These are phyloP conservation scores for Aspergillus viridinutans DNA, from an alignment of 2,329 filamentous ascomycete genomes.

Conservation along the genomic window DNA sequence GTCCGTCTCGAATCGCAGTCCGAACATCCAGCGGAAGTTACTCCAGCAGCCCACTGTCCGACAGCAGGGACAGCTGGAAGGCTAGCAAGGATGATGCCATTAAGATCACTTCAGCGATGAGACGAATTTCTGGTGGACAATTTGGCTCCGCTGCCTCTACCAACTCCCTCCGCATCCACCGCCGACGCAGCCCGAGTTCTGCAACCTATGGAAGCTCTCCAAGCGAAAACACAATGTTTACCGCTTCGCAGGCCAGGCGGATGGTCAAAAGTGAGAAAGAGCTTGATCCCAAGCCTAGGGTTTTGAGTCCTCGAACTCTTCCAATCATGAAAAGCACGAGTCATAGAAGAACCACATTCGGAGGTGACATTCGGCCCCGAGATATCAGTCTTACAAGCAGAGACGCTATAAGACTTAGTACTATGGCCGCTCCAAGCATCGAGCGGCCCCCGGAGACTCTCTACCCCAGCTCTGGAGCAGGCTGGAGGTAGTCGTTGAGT, in stretches of 20 bases:
- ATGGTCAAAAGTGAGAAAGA: constrained; percentile 63
- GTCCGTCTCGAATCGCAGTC: constrained; percentile 34
- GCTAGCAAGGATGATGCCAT: constrained; percentile 49
- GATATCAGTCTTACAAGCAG: constrained; percentile 36
- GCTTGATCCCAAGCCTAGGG: constrained; percentile 51
- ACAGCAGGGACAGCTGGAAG: constrained; percentile 48
- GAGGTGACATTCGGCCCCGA: constrained; percentile 37
- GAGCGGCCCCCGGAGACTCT: constrained; percentile 30
- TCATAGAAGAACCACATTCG: constrained; percentile 40
- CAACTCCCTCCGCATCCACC: constrained; percentile 43
- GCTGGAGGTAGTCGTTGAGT: constrained; percentile 15
- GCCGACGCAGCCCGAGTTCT: constrained; percentile 54
- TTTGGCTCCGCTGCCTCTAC: constrained; percentile 36
- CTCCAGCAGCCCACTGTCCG: constrained; percentile 37
- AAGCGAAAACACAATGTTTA: constrained; percentile 58
- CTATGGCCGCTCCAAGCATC: constrained; percentile 32
- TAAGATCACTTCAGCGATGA: constrained; percentile 54
- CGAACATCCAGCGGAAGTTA: constrained; percentile 38
- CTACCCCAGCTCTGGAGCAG: constrained; percentile 22
- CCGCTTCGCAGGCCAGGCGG: constrained; percentile 60
- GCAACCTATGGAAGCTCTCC: constrained; percentile 50
- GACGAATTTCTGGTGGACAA: constrained; percentile 48
- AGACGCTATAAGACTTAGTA: constrained; percentile 38
- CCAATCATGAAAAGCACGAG: constrained; percentile 54
- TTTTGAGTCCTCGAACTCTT: constrained; percentile 58